Percentiles rank a stretch among this genome's conserved stretches.
Evolutionary conservation across 2,329 filamentous ascomycete species (phyloP).

Genomic region (Aspergillus fischeri): DNA sequence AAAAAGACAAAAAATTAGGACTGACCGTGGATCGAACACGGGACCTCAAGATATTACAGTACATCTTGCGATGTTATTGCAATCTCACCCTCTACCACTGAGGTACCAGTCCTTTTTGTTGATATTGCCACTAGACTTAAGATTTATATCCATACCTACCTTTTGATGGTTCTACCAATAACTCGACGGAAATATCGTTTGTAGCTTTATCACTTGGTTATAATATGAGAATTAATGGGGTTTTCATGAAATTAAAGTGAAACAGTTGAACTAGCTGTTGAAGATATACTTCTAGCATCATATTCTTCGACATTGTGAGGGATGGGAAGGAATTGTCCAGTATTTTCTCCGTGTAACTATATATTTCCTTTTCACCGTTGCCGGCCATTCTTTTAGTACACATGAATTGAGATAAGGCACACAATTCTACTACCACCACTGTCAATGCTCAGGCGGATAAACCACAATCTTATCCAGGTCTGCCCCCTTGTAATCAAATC

Average conservation of each 20-base stretch:
- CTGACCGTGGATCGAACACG: background rate
- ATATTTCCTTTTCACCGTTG: background rate
- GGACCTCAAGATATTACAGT: background rate
- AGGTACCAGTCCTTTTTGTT: background rate
- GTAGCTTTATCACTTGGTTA: background rate
- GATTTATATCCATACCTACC: background rate
- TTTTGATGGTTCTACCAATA: background rate
- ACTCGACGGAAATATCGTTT: background rate
- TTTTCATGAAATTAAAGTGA: background rate
- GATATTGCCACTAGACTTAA: background rate
- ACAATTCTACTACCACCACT: background rate
- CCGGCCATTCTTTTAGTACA: accelerated
- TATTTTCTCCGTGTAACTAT: background rate
- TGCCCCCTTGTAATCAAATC: conserved; percentile 53
- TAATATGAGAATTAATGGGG: background rate
- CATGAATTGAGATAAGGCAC: no score
- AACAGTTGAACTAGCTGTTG: background rate
- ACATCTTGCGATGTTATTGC: background rate
- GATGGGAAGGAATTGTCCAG: no score
- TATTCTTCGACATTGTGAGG: no score
- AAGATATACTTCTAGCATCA: background rate
- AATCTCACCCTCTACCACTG: background rate
- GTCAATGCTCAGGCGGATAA: conserved; percentile 49
- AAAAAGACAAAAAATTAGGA: background rate
- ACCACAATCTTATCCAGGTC: conserved; percentile 59